A percentile compares a stretch with the other conserved stretches of the same genome.
Evolutionary conservation across 2,329 filamentous ascomycete genomes (phyloP).

Genomic region (Raffaelea ambrosiae): DNA sequence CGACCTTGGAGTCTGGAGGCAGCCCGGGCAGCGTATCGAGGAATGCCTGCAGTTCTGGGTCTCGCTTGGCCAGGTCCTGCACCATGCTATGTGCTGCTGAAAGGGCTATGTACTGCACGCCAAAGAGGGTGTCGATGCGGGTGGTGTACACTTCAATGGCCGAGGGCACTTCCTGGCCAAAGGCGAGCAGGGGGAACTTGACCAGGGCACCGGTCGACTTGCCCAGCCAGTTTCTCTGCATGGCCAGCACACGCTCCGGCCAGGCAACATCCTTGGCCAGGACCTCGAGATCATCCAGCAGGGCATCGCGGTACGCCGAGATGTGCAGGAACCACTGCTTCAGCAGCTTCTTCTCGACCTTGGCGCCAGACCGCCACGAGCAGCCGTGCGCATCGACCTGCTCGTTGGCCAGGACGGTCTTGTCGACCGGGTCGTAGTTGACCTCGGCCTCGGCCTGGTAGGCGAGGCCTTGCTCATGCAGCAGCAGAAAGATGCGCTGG

Average conservation of each 20-base stretch:
- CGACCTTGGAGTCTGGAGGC: constrained; percentile 50
- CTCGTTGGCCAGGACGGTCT: constrained; percentile 85
- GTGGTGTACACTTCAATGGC: constrained; percentile 73
- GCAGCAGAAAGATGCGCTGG: constrained; percentile 72
- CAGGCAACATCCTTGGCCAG: constrained; percentile 58
- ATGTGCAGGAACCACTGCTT: constrained; percentile 90
- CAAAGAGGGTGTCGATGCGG: constrained; percentile 77
- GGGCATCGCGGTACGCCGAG: constrained; percentile 64
- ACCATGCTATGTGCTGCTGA: constrained; percentile 67
- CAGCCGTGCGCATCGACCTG: constrained; percentile 80
- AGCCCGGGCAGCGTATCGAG: constrained; percentile 52
- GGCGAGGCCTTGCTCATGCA: constrained; percentile 65
- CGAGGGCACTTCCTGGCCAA: constrained; percentile 26
- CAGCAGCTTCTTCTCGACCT: constrained; percentile 68
- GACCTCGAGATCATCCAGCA: constrained; percentile 62
- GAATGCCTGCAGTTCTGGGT: constrained; percentile 57
- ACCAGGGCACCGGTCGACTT: constrained; percentile 66
- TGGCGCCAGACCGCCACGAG: constrained; percentile 81
- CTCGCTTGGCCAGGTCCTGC: constrained; percentile 45
- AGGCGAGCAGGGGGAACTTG: constrained; percentile 54
- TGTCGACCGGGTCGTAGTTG: constrained; percentile 85
- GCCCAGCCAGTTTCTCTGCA: constrained; percentile 86
- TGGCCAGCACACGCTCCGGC: constrained; percentile 74
- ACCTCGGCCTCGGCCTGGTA: constrained; percentile 78
- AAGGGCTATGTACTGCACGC: constrained; percentile 76